Evolutionary conservation across 345 rosid genomes (phyloP), one percentile per base, ranked within the genome.

Genomic region (Erucastrum elatum): DNA sequence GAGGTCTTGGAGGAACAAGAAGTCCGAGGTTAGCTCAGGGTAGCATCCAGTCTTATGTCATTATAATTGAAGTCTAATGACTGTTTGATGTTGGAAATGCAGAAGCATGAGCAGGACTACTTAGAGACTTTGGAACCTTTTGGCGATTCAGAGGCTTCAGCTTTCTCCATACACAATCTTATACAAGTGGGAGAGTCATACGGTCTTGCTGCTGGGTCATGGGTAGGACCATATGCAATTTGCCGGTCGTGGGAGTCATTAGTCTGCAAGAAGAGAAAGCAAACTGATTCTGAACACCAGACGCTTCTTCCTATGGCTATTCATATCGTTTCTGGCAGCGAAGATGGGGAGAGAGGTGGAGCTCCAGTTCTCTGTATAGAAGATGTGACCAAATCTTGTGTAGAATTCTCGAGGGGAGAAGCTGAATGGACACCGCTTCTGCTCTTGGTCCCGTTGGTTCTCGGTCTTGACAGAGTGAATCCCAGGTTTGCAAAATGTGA

Each of bases 151-250:
- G 87, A 83, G 80, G 81, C 78, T 46, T 86, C 91, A 2, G 78
- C 87, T 16, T 91, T 95, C 83, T 95, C 98, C 51, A 85, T 93
- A 71, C 99, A 93, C 87, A 91, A 87, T 87, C 97, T 95, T 79
- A 84, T 95, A 74, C 79, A 65, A 77, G 90, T 90, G 71, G 98
- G 98, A 75, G 84, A 86, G 80, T 56, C 81, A 31, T 93, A 95
- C 82, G 91, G 93, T 79, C 99, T 95, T 61, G 97, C 95, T 41
- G 94, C 93, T 80, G 99, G 99, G 68, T 93, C 98, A 83, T 95
- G 99, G 99, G 88, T 95, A 39, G 98, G 99, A 46, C 99, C 99
- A 44, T 95, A 95, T 80, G 97, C 99, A 27, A 84, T 87, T 72
- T 95, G 99, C 79, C 94, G 96, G 51, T 78, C 98, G 1, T 93